phyloP scores from a whole-genome alignment of 2,329 filamentous ascomycete species.

The Penicillium sp. region DNA sequence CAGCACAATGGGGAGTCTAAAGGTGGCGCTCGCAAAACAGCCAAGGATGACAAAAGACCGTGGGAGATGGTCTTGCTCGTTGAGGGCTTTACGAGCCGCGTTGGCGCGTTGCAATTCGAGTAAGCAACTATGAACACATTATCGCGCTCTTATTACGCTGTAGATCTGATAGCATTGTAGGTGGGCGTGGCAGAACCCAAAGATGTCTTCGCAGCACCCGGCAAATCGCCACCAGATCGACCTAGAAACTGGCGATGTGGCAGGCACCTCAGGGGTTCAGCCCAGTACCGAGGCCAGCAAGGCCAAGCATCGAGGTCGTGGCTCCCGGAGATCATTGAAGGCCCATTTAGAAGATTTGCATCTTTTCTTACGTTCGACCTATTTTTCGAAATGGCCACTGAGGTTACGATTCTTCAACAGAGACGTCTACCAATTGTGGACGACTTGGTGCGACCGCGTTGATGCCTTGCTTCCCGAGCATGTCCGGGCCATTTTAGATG shows the following conservation, averaged over 20 bases:
- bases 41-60: conserved; percentile 58
- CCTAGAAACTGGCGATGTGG: too few relatives aligned
- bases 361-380: conserved; percentile 65
- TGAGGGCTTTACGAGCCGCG: conserved; percentile 76
- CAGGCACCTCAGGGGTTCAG: conserved; percentile 26
- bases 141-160: conserved; percentile 1
- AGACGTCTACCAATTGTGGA: conserved; percentile 64
- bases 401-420: conserved; percentile 66
- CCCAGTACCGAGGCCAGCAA: conserved; percentile 30
- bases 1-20: conserved; percentile 83
- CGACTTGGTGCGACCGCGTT: conserved; percentile 46
- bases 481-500: conserved; percentile 51
- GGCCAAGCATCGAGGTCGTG: conserved; percentile 33
- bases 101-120: conserved; percentile 90
- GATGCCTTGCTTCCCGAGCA: conserved; percentile 42
- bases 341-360: conserved; percentile 73
- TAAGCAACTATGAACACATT: conserved; percentile 48
- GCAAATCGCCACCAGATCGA: too few relatives aligned
- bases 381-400: conserved; percentile 76
- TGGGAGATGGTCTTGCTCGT: conserved; percentile 88
- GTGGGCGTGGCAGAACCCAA: conserved; percentile 80
- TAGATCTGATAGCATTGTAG: too few relatives aligned
- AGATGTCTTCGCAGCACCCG: too few relatives aligned
- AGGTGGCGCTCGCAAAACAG: conserved; percentile 77
- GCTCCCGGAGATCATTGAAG: conserved; percentile 46